Evolutionary conservation across 345 rosid genomes (phyloP).

Genomic region (Raphanus raphanistrum): DNA sequence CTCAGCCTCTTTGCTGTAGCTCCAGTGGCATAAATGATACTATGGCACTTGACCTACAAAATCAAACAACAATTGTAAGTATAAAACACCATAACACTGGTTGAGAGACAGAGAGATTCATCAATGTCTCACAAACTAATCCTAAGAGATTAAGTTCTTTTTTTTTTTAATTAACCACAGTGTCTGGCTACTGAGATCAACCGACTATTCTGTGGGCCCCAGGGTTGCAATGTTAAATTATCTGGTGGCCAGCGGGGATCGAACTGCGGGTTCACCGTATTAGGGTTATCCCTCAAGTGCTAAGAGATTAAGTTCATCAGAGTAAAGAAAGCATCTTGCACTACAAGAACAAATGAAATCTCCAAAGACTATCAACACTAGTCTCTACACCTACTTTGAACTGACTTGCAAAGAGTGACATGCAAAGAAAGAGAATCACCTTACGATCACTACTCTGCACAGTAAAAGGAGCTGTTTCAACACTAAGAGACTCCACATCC

Average conservation of each 20-base stretch:
- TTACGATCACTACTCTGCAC: constrained; percentile 78
- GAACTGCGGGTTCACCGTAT: no score
- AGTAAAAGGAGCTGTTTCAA: constrained; percentile 68
- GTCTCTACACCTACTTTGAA: background rate
- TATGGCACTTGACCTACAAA: constrained; percentile 80
- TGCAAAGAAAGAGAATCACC: constrained; percentile 53
- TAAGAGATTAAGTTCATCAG: constrained; percentile 3
- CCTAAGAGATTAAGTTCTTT: no score
- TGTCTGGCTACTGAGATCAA: no score
- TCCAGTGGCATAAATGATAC: constrained; percentile 88
- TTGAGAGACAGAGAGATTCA: background rate
- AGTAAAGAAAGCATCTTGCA: background rate
- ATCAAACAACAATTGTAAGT: background rate
- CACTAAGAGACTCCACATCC: constrained; percentile 80
- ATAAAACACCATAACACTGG: background rate
- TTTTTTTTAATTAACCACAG: no score
- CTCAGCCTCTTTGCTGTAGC: constrained; percentile 85
- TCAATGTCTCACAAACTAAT: background rate
- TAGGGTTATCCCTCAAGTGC: no score
- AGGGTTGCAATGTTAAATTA: no score
- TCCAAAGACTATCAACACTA: background rate
- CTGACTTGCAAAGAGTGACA: background rate
- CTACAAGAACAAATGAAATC: background rate
- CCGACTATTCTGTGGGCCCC: no score
- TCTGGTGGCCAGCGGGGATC: no score